Conservation (phyloP, 305 asterid genomes). For the Vinca major region DNA sequence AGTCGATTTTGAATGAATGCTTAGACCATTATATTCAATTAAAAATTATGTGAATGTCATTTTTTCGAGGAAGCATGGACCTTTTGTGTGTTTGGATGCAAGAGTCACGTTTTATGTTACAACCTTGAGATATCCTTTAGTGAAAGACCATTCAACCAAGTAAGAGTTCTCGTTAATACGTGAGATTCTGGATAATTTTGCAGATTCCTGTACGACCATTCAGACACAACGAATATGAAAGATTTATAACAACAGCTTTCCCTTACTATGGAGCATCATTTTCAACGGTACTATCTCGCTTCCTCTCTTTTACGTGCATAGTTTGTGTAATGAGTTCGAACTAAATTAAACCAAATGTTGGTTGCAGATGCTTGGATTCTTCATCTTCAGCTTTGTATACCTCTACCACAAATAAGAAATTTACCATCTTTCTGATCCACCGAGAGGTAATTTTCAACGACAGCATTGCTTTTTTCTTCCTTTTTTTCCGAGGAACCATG, state of each 20-base stretch:
- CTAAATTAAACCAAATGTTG: neutral
- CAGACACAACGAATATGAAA: slow-evolving; percentile 79
- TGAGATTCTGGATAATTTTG: slow-evolving; percentile 11
- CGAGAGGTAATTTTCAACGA: too few species aligned
- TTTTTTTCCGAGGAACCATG: too few species aligned
- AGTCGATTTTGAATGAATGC: neutral
- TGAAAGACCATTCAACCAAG: slow-evolving; percentile 9
- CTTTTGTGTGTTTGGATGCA: neutral
- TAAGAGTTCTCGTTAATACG: neutral
- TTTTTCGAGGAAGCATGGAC: neutral
- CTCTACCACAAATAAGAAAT: slow-evolving; percentile 54
- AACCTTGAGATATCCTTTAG: neutral
- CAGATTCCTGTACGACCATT: slow-evolving; percentile 93
- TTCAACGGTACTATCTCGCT: slow-evolving; percentile 43
- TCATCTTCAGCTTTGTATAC: slow-evolving; percentile 58
- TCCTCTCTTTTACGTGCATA: neutral
- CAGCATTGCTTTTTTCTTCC: too few species aligned
- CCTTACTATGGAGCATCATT: slow-evolving; percentile 90
- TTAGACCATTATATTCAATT: neutral
- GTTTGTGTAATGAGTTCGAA: neutral
- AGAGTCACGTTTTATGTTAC: neutral
- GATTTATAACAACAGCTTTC: slow-evolving; percentile 78
- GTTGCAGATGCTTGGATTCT: slow-evolving; percentile 82
- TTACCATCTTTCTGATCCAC: neutral
- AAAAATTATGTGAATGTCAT: neutral